Base-by-base conservation (phyloP, 257 asterid species). In the Coffea eugenioides region DNA sequence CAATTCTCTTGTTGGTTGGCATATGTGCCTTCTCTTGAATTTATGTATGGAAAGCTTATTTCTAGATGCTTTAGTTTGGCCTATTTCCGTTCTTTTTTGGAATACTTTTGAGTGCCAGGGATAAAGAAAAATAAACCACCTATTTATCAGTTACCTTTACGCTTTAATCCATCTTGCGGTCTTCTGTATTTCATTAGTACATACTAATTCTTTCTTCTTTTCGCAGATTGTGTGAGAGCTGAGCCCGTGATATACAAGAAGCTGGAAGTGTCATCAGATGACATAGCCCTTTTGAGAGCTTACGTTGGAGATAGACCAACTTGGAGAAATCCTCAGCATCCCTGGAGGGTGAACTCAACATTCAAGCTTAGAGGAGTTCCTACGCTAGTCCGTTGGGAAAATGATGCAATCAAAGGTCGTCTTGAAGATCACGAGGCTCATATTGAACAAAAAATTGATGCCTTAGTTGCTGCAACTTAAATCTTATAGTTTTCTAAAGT, bases 341-440 rank as follows among this genome's bases (percentile, higher is more conserved):
- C 97, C 0, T 93, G 92, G 98, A 88, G 98, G 79, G 79, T 79
- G 9, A 98, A 91, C 82, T 80, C 92, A 0, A 88, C 65, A 81
- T 95, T 95, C 84, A 90, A 84, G 83, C 94, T 95, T 65, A 79
- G 48, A 59, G 98, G 97, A 52, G 99, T 95, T 84, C 99, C 98
- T 4, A 93, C 98, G 0, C 84, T 95, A 73, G 85, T 92, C 79
- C 90, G 86, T 34, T 95, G 99, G 99, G 99, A 93, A 88, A 77
- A 80, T 71, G 94, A 81, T 69, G 89, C 78, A 0, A 78, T 86
- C 65, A 92, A 87, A 77, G 94, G 87, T 52, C 97, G 96, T 43
- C 98, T 95, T 31, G 99, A 88, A 82, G 99, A 92, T 73, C 82
- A 92, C 49, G 98, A 92, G 89, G 95, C 98, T n/a, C 97, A 94